phyloP scores from a whole-genome alignment of 164 flowering plant genomes.

The Macadamia tetraphylla region DNA sequence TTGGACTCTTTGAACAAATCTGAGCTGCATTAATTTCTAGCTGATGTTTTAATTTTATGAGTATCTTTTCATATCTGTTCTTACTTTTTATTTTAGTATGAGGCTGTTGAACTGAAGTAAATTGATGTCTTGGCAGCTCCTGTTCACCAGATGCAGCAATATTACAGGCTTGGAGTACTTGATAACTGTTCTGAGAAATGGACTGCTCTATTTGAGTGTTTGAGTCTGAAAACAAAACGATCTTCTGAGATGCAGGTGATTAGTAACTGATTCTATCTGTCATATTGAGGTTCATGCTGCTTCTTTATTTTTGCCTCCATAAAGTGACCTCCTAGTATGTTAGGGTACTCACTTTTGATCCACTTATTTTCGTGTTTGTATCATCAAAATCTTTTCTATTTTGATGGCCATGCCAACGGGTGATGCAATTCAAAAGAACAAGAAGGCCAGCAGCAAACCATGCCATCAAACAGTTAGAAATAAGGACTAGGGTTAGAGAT shows the following conservation, averaged over 20 bases:
- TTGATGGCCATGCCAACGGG: too few species aligned
- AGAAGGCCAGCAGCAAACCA: too few species aligned
- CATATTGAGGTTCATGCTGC: too few species aligned
- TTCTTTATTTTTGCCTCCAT: too few species aligned
- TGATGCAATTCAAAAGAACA: too few species aligned
- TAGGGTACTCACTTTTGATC: too few species aligned
- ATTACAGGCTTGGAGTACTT: slow-evolving; percentile 68
- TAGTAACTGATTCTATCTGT: not conserved
- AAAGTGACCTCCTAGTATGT: too few species aligned
- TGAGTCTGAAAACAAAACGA: slow-evolving; percentile 67
- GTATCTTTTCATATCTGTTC: not conserved
- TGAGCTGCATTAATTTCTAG: not conserved
- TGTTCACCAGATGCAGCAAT: slow-evolving; percentile 93
- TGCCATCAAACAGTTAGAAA: too few species aligned
- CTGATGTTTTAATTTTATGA: not conserved
- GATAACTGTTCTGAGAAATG: slow-evolving; percentile 75
- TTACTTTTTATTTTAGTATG: not conserved
- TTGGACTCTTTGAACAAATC: too few species aligned
- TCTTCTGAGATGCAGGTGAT: slow-evolving; percentile 61
- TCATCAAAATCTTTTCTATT: too few species aligned
- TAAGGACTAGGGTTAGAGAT: too few species aligned
- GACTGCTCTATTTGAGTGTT: slow-evolving; percentile 69
- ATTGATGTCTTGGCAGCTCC: slow-evolving; percentile 62
- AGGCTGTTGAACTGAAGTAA: slow-evolving; percentile 7
- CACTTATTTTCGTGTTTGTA: too few species aligned